phyloP scores from a whole-genome alignment of 306 rosid species.

The Glycine tomentella region DNA sequence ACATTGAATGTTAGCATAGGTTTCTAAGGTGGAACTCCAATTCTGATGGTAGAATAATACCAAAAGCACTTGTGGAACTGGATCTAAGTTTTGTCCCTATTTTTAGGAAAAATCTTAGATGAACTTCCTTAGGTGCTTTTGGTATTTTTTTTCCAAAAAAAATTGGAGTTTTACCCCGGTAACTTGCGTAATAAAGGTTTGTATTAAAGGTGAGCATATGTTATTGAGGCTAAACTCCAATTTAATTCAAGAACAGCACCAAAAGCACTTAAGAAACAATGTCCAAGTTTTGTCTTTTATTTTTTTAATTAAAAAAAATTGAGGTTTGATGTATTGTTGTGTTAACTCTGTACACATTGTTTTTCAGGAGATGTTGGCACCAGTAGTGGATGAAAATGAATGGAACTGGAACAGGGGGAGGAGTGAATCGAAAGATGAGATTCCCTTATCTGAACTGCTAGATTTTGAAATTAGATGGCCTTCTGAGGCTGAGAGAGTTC shows the following conservation, averaged over 20 bases:
- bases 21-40: no score
- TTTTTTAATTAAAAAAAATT: neutral
- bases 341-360: constrained; percentile 39
- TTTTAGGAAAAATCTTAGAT: neutral
- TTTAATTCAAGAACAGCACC: neutral
- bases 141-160: neutral
- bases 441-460: constrained; percentile 70
- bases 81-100: no score
- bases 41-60: no score
- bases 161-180: neutral
- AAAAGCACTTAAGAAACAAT: neutral
- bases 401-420: constrained; percentile 58
- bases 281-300: neutral
- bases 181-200: neutral
- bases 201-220: neutral
- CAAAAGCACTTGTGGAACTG: no score
- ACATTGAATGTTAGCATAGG: no score
- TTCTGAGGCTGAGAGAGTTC: constrained; percentile 63
- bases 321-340: constrained; percentile 27
- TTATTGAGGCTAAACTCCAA: neutral
- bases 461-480: constrained; percentile 83
- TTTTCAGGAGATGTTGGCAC: constrained; percentile 76
- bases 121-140: neutral
- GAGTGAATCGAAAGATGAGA: constrained; percentile 59
- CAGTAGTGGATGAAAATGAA: constrained; percentile 50